These are phyloP conservation scores for Zygoascus sp. DNA, from an alignment of 1,139 yeast genomes.

Conservation along the genomic window DNA sequence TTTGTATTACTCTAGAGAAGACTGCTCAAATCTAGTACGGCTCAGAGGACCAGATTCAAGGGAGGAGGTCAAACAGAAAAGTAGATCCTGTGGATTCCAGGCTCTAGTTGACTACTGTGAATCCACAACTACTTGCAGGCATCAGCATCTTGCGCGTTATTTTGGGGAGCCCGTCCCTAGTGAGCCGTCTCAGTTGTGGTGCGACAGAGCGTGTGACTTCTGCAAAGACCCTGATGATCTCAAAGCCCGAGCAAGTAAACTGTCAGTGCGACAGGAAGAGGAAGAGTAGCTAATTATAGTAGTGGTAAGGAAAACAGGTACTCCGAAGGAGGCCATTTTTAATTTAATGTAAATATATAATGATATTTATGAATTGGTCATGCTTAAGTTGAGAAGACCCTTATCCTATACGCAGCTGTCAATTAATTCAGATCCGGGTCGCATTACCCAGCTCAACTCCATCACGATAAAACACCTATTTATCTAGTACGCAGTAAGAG, in stretches of 20 bases:
- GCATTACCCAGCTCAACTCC: too few species aligned
- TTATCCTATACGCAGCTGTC: too few species aligned
- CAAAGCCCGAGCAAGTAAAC: conserved; percentile 8
- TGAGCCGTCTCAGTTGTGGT: conserved; percentile 22
- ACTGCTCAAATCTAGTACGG: conserved; percentile 50
- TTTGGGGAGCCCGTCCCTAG: conserved; percentile 54
- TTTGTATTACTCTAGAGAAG: conserved; percentile 50
- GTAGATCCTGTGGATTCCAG: background rate
- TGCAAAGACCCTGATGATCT: conserved; percentile 27
- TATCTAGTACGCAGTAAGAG: background rate
- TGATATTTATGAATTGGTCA: too few species aligned
- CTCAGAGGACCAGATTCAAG: conserved; percentile 19
- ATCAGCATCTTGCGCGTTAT: conserved; percentile 72
- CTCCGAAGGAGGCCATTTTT: too few species aligned
- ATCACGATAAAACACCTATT: too few species aligned
- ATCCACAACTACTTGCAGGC: conserved; percentile 71
- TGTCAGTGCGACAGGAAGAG: background rate
- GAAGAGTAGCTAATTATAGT: background rate
- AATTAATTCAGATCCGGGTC: too few species aligned
- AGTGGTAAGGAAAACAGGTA: too few species aligned
- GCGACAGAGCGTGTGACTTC: conserved; percentile 34
- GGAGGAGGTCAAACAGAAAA: background rate
- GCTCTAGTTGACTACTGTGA: conserved; percentile 80
- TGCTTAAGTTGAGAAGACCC: too few species aligned
- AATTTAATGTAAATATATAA: too few species aligned